Evolutionary conservation across 179 eudicot genomes (phyloP).

Genomic region (Patellifolia procumbens): DNA sequence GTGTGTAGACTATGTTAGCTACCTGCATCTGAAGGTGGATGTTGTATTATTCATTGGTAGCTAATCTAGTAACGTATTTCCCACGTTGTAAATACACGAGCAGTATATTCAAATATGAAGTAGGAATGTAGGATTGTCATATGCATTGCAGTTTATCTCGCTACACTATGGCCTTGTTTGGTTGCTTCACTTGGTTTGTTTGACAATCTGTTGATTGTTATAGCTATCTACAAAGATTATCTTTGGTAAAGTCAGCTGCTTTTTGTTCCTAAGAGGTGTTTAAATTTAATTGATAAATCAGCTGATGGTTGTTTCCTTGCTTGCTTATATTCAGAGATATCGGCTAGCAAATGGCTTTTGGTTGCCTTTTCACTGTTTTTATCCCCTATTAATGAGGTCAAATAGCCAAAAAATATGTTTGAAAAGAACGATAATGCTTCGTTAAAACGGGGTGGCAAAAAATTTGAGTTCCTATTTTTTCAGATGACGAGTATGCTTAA

Average conservation of each 20-base stretch:
- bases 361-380: too few species aligned
- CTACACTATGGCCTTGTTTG: neutral
- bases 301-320: too few species aligned
- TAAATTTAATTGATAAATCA: too few species aligned
- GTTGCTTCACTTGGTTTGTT: neutral
- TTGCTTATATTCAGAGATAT: too few species aligned
- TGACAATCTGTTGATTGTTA: neutral
- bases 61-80: neutral
- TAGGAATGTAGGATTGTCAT: neutral
- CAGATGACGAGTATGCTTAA: too few species aligned
- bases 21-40: constrained; percentile 7
- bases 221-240: neutral
- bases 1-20: constrained; percentile 5
- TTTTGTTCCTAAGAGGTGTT: too few species aligned
- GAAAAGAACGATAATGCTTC: too few species aligned
- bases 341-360: too few species aligned
- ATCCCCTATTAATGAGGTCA: too few species aligned
- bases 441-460: too few species aligned
- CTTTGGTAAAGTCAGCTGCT: neutral
- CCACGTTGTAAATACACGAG: constrained; percentile 2
- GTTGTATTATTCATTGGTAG: neutral
- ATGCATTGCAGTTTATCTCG: neutral
- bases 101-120: neutral
- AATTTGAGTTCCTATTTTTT: too few species aligned
- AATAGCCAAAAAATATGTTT: too few species aligned